These are phyloP conservation scores for Mallotus nudiflorus DNA, from an alignment of 345 rosid species.

Conservation along the genomic window DNA sequence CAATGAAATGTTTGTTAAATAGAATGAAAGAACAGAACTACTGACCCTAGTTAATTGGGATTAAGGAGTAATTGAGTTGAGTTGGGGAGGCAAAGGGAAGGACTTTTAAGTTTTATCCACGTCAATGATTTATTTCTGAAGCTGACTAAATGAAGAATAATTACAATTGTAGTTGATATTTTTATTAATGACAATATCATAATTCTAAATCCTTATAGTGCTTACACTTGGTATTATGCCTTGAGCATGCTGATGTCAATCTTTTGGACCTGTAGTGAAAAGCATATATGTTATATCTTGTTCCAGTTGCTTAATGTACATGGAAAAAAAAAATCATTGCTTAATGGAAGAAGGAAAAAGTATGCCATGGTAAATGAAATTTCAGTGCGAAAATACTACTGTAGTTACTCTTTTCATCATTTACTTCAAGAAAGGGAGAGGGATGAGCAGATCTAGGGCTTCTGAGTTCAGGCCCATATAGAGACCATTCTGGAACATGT, in stretches of 20 bases:
- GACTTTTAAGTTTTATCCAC: no score
- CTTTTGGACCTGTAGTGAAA: slow-evolving; percentile 9
- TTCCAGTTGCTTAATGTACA: neutral
- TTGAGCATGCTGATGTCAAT: slow-evolving; percentile 1
- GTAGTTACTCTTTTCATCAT: neutral
- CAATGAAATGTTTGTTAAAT: no score
- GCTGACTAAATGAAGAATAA: no score
- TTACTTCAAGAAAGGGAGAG: neutral
- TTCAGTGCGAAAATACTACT: neutral
- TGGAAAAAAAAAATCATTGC: neutral
- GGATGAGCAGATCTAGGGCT: neutral
- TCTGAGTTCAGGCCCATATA: no score
- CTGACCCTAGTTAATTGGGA: no score
- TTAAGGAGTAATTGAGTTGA: no score
- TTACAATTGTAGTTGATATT: no score
- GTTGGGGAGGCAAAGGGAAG: no score
- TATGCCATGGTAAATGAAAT: neutral
- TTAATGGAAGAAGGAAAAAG: neutral
- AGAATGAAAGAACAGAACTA: no score
- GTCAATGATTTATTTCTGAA: no score
- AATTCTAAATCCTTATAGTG: neutral
- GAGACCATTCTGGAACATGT: neutral
- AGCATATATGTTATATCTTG: neutral
- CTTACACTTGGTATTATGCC: neutral
- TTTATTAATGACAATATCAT: neutral